These are phyloP conservation scores for Podospora australis DNA, from an alignment of 495 filamentous ascomycete genomes.

Conservation along the genomic window DNA sequence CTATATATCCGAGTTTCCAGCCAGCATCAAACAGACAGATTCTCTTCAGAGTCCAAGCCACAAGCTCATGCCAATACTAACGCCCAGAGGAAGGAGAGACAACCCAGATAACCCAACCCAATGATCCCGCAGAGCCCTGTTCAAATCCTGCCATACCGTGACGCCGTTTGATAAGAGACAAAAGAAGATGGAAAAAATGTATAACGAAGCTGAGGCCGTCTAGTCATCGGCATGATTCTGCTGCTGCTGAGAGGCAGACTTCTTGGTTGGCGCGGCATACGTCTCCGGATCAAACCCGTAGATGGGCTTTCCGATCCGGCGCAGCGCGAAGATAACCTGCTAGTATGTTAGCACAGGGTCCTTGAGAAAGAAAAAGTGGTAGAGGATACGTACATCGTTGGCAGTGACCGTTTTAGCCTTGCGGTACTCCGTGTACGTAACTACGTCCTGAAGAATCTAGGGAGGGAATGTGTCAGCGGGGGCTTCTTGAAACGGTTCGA, in stretches of 20 bases:
- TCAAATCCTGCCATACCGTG: no score
- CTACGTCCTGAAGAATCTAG: conserved; percentile 49
- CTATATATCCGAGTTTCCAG: no score
- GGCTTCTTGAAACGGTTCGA: no score
- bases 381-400: conserved; percentile 47
- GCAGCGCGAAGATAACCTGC: conserved; percentile 59
- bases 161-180: no score
- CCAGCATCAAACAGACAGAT: no score
- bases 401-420: conserved; percentile 55
- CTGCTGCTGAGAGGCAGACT: background rate
- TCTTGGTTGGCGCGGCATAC: background rate
- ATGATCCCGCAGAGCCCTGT: no score
- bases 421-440: conserved; percentile 46
- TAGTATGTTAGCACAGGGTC: background rate
- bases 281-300: conserved; percentile 45
- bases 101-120: no score
- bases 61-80: background rate
- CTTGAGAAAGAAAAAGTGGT: background rate
- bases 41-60: no score
- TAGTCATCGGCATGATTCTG: background rate
- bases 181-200: background rate
- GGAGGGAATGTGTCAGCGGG: background rate
- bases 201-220: background rate
- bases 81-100: no score
- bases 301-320: conserved; percentile 40